These are phyloP conservation scores for Calonectria crousiana DNA, from an alignment of 2,329 filamentous ascomycete species.

Conservation along the genomic window DNA sequence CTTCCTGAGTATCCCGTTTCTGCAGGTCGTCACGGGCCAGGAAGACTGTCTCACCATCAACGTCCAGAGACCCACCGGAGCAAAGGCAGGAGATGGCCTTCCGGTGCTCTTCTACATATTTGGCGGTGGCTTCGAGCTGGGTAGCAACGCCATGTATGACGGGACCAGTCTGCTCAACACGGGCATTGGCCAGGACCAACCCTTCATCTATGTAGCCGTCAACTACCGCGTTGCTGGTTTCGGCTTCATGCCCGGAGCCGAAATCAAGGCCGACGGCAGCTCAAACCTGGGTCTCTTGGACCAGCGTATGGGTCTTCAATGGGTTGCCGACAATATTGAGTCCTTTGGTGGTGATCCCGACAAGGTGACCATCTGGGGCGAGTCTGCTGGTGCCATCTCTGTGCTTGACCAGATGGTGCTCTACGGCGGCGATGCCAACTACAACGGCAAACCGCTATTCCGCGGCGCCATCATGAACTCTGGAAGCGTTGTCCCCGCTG, in stretches of 20 bases:
- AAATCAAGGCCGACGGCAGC: constrained; percentile 75
- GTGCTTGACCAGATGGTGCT: constrained; percentile 82
- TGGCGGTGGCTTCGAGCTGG: constrained; percentile 73
- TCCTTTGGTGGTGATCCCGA: constrained; percentile 82
- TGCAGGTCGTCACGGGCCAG: constrained; percentile 66
- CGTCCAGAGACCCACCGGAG: constrained; percentile 70
- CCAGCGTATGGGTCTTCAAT: constrained; percentile 78
- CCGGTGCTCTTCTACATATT: constrained; percentile 80
- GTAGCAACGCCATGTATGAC: constrained; percentile 65
- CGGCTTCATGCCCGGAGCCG: constrained; percentile 78
- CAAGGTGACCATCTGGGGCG: constrained; percentile 86
- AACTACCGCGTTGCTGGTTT: constrained; percentile 84
- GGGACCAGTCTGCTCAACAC: constrained; percentile 59
- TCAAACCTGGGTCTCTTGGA: constrained; percentile 80
- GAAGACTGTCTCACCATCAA: constrained; percentile 76
- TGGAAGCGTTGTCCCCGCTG: constrained; percentile 71
- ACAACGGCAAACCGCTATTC: constrained; percentile 82
- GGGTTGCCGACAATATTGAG: constrained; percentile 82
- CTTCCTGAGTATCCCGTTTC: constrained; percentile 67
- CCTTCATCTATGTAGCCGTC: constrained; percentile 80
- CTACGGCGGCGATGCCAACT: constrained; percentile 78
- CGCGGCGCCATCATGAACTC: constrained; percentile 84
- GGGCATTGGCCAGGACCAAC: constrained; percentile 57
- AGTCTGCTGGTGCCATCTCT: constrained; percentile 78
- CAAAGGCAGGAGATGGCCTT: constrained; percentile 65